Evolutionary conservation across 1,284 basidiomycete genomes (phyloP).

Genomic region (Fomitopsis pinicola): DNA sequence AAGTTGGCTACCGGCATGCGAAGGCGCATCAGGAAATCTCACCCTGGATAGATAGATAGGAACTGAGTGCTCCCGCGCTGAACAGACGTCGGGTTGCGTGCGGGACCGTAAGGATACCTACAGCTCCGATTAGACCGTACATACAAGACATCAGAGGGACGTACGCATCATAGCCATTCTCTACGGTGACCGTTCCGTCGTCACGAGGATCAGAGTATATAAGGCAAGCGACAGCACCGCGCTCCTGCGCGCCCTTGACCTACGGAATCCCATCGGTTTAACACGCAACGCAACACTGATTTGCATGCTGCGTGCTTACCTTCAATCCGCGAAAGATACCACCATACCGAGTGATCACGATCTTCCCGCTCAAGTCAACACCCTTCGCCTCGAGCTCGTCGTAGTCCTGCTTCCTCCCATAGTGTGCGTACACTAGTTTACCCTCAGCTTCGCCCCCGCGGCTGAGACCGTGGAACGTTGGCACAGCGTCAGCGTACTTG

Average conservation of each 20-base stretch:
- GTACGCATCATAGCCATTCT: slow-evolving; percentile 63
- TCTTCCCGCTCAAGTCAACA: slow-evolving; percentile 71
- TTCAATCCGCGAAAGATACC: slow-evolving; percentile 81
- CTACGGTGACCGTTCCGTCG: slow-evolving; percentile 79
- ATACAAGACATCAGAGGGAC: neutral
- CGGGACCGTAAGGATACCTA: slow-evolving; percentile 78
- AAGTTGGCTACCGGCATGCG: neutral
- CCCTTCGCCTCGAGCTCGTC: slow-evolving; percentile 26
- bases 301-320: slow-evolving; percentile 28
- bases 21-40: neutral
- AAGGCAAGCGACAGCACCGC: slow-evolving; percentile 66
- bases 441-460: slow-evolving; percentile 60
- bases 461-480: slow-evolving; percentile 71
- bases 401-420: slow-evolving; percentile 62
- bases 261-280: slow-evolving; percentile 22
- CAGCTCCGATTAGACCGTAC: neutral
- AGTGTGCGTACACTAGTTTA: slow-evolving; percentile 76
- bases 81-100: slow-evolving; percentile 77
- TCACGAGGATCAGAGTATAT: slow-evolving; percentile 92
- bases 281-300: neutral
- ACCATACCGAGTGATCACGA: slow-evolving; percentile 84
- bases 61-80: slow-evolving; percentile 87
- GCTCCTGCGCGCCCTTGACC: slow-evolving; percentile 80
- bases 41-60: slow-evolving; percentile 69
- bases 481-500: slow-evolving; percentile 52